These are phyloP conservation scores for Puccinia horiana DNA, from an alignment of 1,284 basidiomycete species.

Conservation along the genomic window DNA sequence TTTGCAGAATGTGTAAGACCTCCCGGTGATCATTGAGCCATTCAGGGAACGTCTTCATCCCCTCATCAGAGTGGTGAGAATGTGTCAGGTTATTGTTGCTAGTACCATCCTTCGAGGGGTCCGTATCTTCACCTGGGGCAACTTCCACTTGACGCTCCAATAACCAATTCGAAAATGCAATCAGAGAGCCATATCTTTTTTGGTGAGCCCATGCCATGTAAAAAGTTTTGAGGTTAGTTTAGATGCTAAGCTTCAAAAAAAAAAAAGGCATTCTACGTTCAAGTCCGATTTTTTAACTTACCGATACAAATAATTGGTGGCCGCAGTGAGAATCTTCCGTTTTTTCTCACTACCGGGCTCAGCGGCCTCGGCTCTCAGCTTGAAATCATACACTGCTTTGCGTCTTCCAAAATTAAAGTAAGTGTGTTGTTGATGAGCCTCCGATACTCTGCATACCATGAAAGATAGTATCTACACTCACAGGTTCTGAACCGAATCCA, in stretches of 20 bases:
- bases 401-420: conserved; percentile 3
- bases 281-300: conserved; percentile 55
- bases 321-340: conserved; percentile 66
- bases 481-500: conserved; percentile 50
- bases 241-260: not conserved
- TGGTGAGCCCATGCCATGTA: conserved; percentile 55
- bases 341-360: conserved; percentile 77
- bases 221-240: not conserved
- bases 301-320: conserved; percentile 83
- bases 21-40: conserved; percentile 83
- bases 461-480: not conserved
- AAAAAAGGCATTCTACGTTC: conserved; percentile 52
- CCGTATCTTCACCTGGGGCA: conserved; percentile 46
- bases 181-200: conserved; percentile 79
- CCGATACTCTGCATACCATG: not conserved
- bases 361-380: conserved; percentile 80
- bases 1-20: conserved; percentile 72
- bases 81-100: not conserved
- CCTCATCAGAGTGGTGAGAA: not conserved
- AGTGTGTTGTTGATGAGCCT: not conserved
- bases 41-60: conserved; percentile 66
- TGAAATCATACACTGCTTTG: conserved; percentile 64
- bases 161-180: conserved; percentile 93
- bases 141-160: conserved; percentile 65
- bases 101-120: conserved; percentile 60